Base-by-base conservation (phyloP, 257 asterid species). In the Marsdenia floribunda region DNA sequence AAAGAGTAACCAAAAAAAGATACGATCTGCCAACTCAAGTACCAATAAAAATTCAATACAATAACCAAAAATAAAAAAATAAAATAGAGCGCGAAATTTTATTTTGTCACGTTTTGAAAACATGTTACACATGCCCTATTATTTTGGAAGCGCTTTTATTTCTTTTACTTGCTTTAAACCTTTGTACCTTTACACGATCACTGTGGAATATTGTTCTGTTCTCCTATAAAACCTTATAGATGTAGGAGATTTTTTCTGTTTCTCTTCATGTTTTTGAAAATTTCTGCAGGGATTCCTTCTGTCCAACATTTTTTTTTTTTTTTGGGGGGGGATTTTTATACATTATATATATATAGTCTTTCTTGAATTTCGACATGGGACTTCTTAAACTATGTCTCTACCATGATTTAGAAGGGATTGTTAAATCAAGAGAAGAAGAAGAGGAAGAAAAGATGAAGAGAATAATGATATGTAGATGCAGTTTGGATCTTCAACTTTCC, bases 121-220 rank as follows among this genome's bases (percentile, higher is more conserved):
- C 70, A 47, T 73, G 33, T 73, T 73, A 3, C 70, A 73, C 71
- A 47, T 73, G 77, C 49, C 58, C 35, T 73, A 60, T 24, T 46
- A 4, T 61, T 60, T 26, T 47, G 44, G 77, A 1, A 1, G 61
- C 35, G 44, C 69, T 73, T 54, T 60, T 61, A 44, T 18, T 60
- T 26, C 40, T 40, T 10, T 40, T 1, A 5, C 8, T 10, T 26
- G 6, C 38, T 59, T 24, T 59, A 10, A 10, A 59, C 19, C 15
- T 55, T 16, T 54, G 8, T 3, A 73, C 3, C 11, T 55, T 33
- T 55, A 37, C 53, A n/a, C 29, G 67, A 35, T n/a, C 37, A 5
- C 4, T 21, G 15, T 11, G 14, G 4, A 16, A 71, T 42, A 29
- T 29, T 29, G 33, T 42, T 47, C 12, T 11, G 5, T 12, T 59